Base-by-base conservation (phyloP, 805 yeast species). In the Phaffomyces antillensis region DNA sequence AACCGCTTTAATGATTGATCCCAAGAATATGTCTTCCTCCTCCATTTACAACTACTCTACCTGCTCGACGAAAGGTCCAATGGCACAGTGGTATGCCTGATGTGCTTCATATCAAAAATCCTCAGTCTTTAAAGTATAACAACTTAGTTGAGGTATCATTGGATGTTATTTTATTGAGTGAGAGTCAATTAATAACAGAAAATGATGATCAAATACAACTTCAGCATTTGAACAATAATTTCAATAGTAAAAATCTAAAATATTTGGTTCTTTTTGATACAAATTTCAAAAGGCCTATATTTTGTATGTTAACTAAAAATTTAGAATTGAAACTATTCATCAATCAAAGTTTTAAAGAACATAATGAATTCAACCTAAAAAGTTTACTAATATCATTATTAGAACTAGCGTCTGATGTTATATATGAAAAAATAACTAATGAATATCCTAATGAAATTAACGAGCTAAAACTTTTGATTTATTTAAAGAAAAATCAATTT, bases 71-170 rank as follows among this genome's bases (percentile, higher is more conserved):
- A 16, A 23, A 20, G 32, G 50, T 34, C 59, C 60, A 44, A 48
- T 52, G 33, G 46, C 52, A 23, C 55, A 57, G 56, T 59, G 62
- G 62, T 56, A 58, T 50, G 52, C 60, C 60, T 59, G 62, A 59
- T 55, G 62, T 52, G 41, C 52, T 53, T 47, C 39, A 44, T n/a
- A 41, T 53, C 23, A 58, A 58, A 58, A 58, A 49, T 49, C 62
- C 60, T 54, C 62, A 54, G 44, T 50, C 46, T 25, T 50, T 51
- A 13, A 41, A 44, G 23, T 58, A 55, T 41, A 31, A 35, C n/a
- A 55, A 42, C 38, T 36, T 36, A 30, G 55, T 52, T 50, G 62
- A 58, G 62, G 62, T 58, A 41, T 55, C 62, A 54, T 57, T 57
- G 59, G 62, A 58, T 50, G 51, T 58, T 52, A 52, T 57, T 36